Base-by-base conservation (phyloP, 345 rosid species). In the Kandelia obovata region DNA sequence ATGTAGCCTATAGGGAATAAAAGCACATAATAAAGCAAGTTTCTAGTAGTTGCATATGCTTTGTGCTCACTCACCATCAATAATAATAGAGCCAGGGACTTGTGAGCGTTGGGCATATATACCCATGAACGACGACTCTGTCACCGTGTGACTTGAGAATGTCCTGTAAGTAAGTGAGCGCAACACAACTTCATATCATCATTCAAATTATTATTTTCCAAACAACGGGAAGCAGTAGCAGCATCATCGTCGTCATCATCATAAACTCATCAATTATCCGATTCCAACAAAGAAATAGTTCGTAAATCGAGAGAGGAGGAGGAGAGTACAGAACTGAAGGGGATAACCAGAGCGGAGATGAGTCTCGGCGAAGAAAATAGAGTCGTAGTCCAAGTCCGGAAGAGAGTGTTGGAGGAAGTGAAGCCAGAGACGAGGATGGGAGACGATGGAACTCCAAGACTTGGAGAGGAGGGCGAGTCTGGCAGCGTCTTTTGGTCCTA, bases 351-450 rank as follows among this genome's bases (percentile, higher is more conserved):
- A 82, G 30, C 88, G 78, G 73, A 94, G 76, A 71, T 79, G 39
- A 2, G 85, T 81, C 64, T 89, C 97, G 0, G 92, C 85, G 73
- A 94, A 91, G 87, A 83, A 83, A 51, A 81, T 67, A 49, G 90
- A 87, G 65, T 56, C 59, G 3, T 86, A 71, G 37, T 56, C 59
- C 2, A 85, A 71, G 37, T 80, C 81, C 7, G 56, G 80, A 7
- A 47, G 69, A 6, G 47, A 65, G 51, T 75, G 71, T 68, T 74
- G 87, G 43, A 94, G 86, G 75, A 86, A 89, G 79, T 71, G 72
- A 34, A 86, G 72, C 98, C 98, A 94, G 17, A 89, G 84, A 34
- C 84, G 86, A 74, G 89, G 76, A 70, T 80, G 88, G 3, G 78
- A 58, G 46, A 85, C 85, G 25, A 91, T 35, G n/a, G 61, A 73